Conservation (phyloP, 495 filamentous ascomycete genomes). For the Hypomontagnella monticulosa region DNA sequence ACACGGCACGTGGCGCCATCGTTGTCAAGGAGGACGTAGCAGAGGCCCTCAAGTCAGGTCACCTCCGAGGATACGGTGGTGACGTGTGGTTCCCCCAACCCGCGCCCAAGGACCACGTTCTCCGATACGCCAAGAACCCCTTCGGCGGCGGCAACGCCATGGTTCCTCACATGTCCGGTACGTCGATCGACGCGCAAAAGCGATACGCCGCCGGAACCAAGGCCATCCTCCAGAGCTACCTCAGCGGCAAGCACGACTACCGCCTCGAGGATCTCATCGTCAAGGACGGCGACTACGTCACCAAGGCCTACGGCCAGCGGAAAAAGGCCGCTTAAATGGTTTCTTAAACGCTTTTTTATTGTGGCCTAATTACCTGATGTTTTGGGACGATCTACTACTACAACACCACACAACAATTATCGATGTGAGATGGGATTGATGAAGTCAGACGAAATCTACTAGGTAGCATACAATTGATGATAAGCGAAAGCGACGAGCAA, state of each 20-base stretch:
- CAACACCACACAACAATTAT: no score
- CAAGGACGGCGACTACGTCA: constrained; percentile 90
- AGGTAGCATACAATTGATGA: constrained; percentile 11
- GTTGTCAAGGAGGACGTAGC: constrained; percentile 99
- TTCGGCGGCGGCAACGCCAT: constrained; percentile 98
- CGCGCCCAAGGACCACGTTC: constrained; percentile 91
- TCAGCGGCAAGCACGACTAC: constrained; percentile 87
- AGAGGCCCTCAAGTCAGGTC: constrained; percentile 88
- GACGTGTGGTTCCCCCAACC: constrained; percentile 89
- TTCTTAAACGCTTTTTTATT: no score
- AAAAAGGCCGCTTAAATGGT: constrained; percentile 53
- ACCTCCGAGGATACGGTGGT: constrained; percentile 96
- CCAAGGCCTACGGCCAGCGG: constrained; percentile 92
- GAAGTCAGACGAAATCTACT: constrained; percentile 17
- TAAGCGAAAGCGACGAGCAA: constrained; percentile 27
- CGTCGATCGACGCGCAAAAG: constrained; percentile 96
- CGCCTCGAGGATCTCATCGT: constrained; percentile 92
- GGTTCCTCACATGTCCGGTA: constrained; percentile 98
- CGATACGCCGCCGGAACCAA: constrained; percentile 91
- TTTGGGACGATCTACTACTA: no score
- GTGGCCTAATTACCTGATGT: no score
- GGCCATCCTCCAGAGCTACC: constrained; percentile 89
- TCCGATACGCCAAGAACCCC: constrained; percentile 92
- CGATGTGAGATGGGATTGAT: not conserved
- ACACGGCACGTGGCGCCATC: constrained; percentile 98